phyloP scores from a whole-genome alignment of 2,329 filamentous ascomycete genomes.

The Scytalidium sp. region DNA sequence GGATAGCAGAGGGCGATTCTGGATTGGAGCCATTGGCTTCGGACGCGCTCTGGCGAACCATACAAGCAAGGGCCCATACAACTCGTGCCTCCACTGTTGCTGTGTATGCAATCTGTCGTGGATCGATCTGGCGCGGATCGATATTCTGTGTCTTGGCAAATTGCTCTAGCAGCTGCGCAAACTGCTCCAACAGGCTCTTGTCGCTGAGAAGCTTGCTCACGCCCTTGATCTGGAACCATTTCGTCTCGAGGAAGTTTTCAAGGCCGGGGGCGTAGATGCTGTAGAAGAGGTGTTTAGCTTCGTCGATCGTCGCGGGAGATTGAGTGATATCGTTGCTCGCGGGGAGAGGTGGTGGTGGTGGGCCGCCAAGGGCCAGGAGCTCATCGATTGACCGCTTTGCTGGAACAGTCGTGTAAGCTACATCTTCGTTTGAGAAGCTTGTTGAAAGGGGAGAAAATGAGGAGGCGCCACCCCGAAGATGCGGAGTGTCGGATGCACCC shows the following conservation, averaged over 20 bases:
- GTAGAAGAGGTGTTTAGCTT: slow-evolving; percentile 69
- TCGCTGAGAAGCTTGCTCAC: slow-evolving; percentile 44
- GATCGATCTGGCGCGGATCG: slow-evolving; percentile 31
- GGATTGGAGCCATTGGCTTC: slow-evolving; percentile 27
- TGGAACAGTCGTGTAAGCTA: slow-evolving; percentile 44
- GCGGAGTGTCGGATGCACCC: slow-evolving; percentile 35
- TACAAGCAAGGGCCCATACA: slow-evolving; percentile 57
- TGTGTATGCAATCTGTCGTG: slow-evolving; percentile 48
- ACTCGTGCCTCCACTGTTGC: slow-evolving; percentile 54
- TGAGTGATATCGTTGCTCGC: slow-evolving; percentile 44
- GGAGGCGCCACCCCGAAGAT: slow-evolving; percentile 50
- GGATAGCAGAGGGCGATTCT: slow-evolving; percentile 34
- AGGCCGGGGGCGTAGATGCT: slow-evolving; percentile 74
- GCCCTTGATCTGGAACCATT: slow-evolving; percentile 67
- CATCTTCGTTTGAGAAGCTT: slow-evolving; percentile 27
- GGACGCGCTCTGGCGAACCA: slow-evolving; percentile 28
- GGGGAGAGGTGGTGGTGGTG: slow-evolving; percentile 54
- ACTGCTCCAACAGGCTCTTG: slow-evolving; percentile 59
- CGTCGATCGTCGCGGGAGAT: slow-evolving; percentile 50
- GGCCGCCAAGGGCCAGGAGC: slow-evolving; percentile 61
- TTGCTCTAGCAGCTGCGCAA: slow-evolving; percentile 61
- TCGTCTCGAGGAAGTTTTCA: slow-evolving; percentile 75
- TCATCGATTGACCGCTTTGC: slow-evolving; percentile 71
- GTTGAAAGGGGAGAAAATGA: slow-evolving; percentile 31
- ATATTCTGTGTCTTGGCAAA: slow-evolving; percentile 47